phyloP scores from a whole-genome alignment of 305 asterid genomes.

The Ilex paraguariensis region DNA sequence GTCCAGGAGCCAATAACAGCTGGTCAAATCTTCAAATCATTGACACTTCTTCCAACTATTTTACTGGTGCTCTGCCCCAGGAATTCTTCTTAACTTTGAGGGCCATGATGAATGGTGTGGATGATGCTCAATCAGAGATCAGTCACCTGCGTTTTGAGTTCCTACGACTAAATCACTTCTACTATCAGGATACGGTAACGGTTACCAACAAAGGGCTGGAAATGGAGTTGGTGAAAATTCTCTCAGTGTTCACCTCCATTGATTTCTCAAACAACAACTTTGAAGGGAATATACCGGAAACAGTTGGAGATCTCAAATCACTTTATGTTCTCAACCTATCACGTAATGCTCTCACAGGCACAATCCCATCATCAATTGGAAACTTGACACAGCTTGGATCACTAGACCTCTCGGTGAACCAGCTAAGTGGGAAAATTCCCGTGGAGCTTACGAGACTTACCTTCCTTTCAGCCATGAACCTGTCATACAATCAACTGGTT shows the following conservation, averaged over 20 bases:
- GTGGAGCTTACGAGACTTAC: constrained; percentile 30
- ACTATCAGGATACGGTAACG: constrained; percentile 40
- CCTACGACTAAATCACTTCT: background rate
- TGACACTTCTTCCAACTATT: constrained; percentile 34
- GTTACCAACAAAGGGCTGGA: constrained; percentile 22
- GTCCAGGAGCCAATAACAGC: constrained; percentile 4
- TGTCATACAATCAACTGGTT: constrained; percentile 37
- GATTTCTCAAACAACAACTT: constrained; percentile 46
- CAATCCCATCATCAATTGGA: constrained; percentile 36
- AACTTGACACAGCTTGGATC: constrained; percentile 39
- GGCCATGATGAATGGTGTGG: constrained; percentile 9
- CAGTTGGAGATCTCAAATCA: constrained; percentile 16
- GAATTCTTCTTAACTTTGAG: constrained; percentile 6
- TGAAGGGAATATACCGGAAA: constrained; percentile 27
- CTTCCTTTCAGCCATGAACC: constrained; percentile 39
- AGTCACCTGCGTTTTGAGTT: background rate
- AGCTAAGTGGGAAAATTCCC: constrained; percentile 40
- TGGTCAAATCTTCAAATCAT: constrained; percentile 42
- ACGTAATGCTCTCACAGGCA: constrained; percentile 33
- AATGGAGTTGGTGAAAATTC: constrained; percentile 14
- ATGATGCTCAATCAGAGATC: constrained; percentile 5
- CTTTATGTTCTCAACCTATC: constrained; percentile 44
- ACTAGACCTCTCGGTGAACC: constrained; percentile 45
- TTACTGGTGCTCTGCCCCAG: constrained; percentile 23
- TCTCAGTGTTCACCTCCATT: constrained; percentile 29